Conservation (phyloP, 768 basidiomycete genomes). For the Epithele typhae region DNA sequence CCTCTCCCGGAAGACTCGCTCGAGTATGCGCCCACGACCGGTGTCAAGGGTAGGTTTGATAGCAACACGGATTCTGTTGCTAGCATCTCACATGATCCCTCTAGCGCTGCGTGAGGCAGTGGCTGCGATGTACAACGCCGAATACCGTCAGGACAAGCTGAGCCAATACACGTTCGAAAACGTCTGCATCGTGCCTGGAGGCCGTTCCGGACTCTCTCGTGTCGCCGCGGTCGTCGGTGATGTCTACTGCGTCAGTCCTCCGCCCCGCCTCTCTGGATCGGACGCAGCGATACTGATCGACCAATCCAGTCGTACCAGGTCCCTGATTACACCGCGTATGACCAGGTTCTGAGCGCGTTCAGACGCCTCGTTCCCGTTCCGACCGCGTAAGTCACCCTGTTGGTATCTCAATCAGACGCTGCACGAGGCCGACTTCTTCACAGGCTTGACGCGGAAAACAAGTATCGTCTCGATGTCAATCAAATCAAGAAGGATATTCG, state of each 20-base stretch:
- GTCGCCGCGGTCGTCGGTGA: constrained; percentile 90
- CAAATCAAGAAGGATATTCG: constrained; percentile 76
- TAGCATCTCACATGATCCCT: no score
- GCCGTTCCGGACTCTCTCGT: constrained; percentile 84
- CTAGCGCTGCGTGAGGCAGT: constrained; percentile 83
- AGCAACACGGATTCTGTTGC: neutral
- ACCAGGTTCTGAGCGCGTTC: constrained; percentile 82
- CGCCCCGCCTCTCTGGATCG: neutral
- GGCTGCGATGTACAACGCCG: constrained; percentile 83
- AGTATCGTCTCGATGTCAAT: constrained; percentile 75
- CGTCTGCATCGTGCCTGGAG: constrained; percentile 92
- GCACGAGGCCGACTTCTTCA: no score
- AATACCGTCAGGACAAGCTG: constrained; percentile 74
- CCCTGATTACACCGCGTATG: constrained; percentile 89
- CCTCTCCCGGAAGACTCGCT: constrained; percentile 64
- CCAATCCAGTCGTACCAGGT: constrained; percentile 72
- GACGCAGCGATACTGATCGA: neutral
- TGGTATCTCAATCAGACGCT: no score
- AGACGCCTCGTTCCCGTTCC: constrained; percentile 88
- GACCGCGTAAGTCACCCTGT: constrained; percentile 58
- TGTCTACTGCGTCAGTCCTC: constrained; percentile 53
- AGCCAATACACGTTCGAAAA: constrained; percentile 92
- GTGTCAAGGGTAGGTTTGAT: constrained; percentile 57
- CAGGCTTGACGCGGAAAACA: constrained; percentile 41
- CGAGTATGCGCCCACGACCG: constrained; percentile 92